A percentile compares a stretch with the other conserved stretches of the same genome.
Evolutionary conservation across 23 red algal genomes (phyloP).

Genomic region (Gracilaria gracilis): DNA sequence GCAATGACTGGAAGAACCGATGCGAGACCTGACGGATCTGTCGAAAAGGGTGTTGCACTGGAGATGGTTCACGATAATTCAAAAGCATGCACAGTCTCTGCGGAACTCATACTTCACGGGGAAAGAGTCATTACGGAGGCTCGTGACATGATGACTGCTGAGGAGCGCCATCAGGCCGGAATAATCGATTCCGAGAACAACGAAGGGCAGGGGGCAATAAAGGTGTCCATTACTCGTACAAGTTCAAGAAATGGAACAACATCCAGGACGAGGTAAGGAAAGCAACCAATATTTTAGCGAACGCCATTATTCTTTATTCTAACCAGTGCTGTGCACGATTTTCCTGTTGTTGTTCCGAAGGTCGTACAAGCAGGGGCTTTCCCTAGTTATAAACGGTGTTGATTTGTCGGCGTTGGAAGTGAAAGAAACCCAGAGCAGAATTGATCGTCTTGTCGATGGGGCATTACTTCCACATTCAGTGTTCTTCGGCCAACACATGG

Average conservation of each 20-base stretch:
- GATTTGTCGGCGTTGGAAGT: conserved; percentile 73
- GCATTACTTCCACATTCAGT: conserved; percentile 75
- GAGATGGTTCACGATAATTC: conserved; percentile 77
- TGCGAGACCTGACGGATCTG: conserved; percentile 63
- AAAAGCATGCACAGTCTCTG: conserved; percentile 51
- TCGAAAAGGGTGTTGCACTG: conserved; percentile 53
- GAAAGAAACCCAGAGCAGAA: conserved; percentile 73
- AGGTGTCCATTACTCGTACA: conserved; percentile 23
- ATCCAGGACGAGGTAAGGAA: conserved; percentile 19
- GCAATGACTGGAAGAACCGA: conserved; percentile 73
- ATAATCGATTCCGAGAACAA: not conserved
- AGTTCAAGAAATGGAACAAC: conserved; percentile 27
- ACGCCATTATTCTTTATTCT: not conserved
- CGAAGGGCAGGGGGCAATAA: not conserved
- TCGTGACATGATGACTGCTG: conserved; percentile 48
- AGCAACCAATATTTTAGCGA: not conserved
- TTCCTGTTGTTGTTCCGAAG: conserved; percentile 1
- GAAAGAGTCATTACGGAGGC: conserved; percentile 47
- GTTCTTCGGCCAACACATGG: conserved; percentile 91
- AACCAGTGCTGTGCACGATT: not conserved
- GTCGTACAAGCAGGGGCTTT: conserved; percentile 67
- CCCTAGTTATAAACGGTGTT: conserved; percentile 47
- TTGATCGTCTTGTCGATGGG: conserved; percentile 69
- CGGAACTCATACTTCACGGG: conserved; percentile 26
- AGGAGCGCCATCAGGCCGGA: conserved; percentile 19